phyloP scores from a whole-genome alignment of 2,329 filamentous ascomycete species.

The Alternaria triticina region DNA sequence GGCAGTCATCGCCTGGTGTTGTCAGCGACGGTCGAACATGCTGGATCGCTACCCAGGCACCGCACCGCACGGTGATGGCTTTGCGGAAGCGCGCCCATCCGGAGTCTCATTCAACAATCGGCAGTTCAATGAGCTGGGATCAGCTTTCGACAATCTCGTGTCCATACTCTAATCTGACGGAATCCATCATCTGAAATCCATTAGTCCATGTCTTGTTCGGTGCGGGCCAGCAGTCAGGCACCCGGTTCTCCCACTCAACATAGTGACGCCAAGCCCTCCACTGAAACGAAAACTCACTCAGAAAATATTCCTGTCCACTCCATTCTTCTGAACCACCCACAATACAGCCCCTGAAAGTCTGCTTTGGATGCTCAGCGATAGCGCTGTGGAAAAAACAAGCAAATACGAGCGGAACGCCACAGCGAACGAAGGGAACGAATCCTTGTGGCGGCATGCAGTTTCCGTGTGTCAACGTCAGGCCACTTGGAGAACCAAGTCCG shows the following conservation, averaged over 20 bases:
- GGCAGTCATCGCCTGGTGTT: background rate
- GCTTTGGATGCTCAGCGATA: background rate
- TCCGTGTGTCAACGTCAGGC: slow-evolving; percentile 26
- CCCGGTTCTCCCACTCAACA: background rate
- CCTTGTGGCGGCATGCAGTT: slow-evolving; percentile 14
- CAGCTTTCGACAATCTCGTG: background rate
- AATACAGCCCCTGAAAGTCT: background rate
- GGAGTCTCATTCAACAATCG: background rate
- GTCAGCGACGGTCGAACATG: background rate
- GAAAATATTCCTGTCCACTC: background rate
- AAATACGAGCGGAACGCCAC: slow-evolving; percentile 36
- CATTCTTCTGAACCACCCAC: background rate
- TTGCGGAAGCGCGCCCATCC: background rate
- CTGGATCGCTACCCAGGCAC: background rate
- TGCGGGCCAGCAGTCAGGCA: background rate
- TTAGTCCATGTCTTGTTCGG: background rate
- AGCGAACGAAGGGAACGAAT: background rate
- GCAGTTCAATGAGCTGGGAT: background rate
- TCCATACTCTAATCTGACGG: background rate
- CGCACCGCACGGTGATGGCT: background rate
- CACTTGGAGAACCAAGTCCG: slow-evolving; percentile 7
- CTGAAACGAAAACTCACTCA: background rate
- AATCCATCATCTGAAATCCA: background rate
- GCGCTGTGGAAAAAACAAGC: slow-evolving; percentile 23
- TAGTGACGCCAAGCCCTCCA: background rate